Evolutionary conservation across 73 alveolate species (phyloP), one percentile per base, ranked within the genome.

Genomic region (Symbiodinium pilosum): DNA sequence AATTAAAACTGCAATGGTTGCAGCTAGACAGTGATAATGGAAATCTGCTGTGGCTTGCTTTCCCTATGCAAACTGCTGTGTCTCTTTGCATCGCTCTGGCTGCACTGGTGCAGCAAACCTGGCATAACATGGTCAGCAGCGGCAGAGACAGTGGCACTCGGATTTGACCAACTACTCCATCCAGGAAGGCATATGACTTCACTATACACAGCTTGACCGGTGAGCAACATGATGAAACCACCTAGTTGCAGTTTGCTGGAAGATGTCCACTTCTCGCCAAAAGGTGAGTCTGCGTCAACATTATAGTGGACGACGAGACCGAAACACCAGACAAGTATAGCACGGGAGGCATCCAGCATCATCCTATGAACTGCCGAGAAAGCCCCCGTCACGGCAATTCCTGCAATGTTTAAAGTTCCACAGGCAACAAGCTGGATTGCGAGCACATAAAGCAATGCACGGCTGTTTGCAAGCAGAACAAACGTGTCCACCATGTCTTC

Each of bases 321-420:
- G 11, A 91, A 64, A 32, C 96, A 73, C 96, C 96, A 91, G 36
- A 91, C 69, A 83, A 91, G 64, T 87, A 91, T 91, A 16, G 96
- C 69, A 87, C 96, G 64, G 88, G 96, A 91, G 26, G 96, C 96
- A 42, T 91, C 96, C 77, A 91, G 87, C 96, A 91, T 91, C 96
- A 69, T 69, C 28, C 96, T 87, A 20, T 91, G 96, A 51, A 91
- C 96, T 43, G 96, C 96, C 16, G 88, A 68, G 21, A 91, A n/a
- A 18, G 96, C 96, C 11, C 96, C 96, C 5, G 96, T 91, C 52
- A 91, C 96, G 21, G 96, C 96, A 39, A 91, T 91, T 84, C 96
- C 96, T 21, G 96, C 69, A 87, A 91, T 91, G 96, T 91, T 91
- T 87, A 91, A 91, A 56, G 96, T 91, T 26, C 96, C 96, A 54